Evolutionary conservation across 2,329 filamentous ascomycete species (phyloP), one percentile per base, ranked within the genome.

Genomic region (Fusarium sp.): DNA sequence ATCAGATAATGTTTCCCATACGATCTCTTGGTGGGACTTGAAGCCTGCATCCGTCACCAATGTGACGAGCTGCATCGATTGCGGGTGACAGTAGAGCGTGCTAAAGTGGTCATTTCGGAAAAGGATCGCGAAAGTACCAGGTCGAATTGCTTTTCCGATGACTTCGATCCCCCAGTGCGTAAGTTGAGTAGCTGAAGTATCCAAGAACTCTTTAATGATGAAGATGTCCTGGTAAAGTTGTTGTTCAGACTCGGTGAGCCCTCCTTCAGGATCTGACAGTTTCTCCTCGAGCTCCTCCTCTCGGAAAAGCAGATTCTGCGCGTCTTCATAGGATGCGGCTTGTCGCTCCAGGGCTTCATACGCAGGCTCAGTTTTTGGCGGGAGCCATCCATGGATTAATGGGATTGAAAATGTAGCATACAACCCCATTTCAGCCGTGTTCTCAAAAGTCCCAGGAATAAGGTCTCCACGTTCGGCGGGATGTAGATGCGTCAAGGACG

Each of bases 91-190:
- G 76, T 96, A 97, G 0, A 99, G 76, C 0, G 94, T 98, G 37
- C 92, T 93, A 71, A 99, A 99, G 73, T 99, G 95, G 71, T 99
- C 94, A 69, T 99, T 99, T 23, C 95, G 87, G 79, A 99, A 99
- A 2, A 99, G 77, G 45, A 99, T 98, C 0, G 92, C 92, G 60
- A 97, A 86, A 1, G 90, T 87, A 2, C 93, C 94, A 1, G 92
- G 89, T 11, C 84, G 79, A 53, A 97, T 82, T 6, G 84, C 87
- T 46, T 86, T 84, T 1, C 83, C 83, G 35, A 98, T 88, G 2
- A 90, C 85, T 35, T 90, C 84, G 3, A 99, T 81, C 0, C 95
- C 95, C 74, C 89, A 90, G 0, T 85, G 80, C 0, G 95, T 97
- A 19, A 99, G 79, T 69, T 99, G 95, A 0, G 95, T 98, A 0